phyloP scores from a whole-genome alignment of 1,284 basidiomycete genomes.

The Sanguinoderma infundibulare region DNA sequence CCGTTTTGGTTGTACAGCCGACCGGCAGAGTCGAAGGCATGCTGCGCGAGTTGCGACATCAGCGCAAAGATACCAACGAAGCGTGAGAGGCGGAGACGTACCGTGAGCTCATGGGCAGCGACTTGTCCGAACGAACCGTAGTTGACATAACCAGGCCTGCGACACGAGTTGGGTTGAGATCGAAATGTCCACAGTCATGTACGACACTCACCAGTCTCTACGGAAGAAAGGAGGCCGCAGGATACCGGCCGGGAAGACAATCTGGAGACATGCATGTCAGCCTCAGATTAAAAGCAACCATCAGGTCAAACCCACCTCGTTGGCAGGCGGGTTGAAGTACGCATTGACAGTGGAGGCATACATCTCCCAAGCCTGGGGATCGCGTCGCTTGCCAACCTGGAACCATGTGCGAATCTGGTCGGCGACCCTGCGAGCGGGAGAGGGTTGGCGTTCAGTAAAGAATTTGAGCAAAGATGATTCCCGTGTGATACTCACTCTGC shows the following conservation, averaged over 20 bases:
- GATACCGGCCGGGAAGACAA: constrained; percentile 97
- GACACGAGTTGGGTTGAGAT: not conserved
- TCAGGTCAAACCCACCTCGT: constrained; percentile 55
- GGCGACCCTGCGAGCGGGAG: constrained; percentile 46
- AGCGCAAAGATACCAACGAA: not conserved
- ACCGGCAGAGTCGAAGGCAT: constrained; percentile 94
- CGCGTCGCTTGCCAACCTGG: constrained; percentile 73
- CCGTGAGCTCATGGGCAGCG: constrained; percentile 88
- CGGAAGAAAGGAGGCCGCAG: constrained; percentile 93
- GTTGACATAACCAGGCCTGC: constrained; percentile 84
- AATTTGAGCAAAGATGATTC: not conserved
- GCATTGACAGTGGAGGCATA: constrained; percentile 81
- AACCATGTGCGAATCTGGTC: constrained; percentile 74
- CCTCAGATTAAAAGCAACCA: not conserved
- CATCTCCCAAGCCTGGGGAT: constrained; percentile 90
- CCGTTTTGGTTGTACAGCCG: constrained; percentile 80
- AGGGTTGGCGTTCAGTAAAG: not conserved
- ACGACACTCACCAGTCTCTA: constrained; percentile 67
- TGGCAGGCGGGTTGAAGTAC: constrained; percentile 81
- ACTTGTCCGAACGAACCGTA: constrained; percentile 93
- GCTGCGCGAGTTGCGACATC: constrained; percentile 47
- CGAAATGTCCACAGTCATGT: not conserved
- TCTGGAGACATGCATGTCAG: constrained; percentile 49
- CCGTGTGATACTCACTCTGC: constrained; percentile 51
- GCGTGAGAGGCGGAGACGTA: constrained; percentile 36